These are phyloP conservation scores for Pythium utonaiense DNA, from an alignment of 352 stramenopile genomes.

Conservation along the genomic window DNA sequence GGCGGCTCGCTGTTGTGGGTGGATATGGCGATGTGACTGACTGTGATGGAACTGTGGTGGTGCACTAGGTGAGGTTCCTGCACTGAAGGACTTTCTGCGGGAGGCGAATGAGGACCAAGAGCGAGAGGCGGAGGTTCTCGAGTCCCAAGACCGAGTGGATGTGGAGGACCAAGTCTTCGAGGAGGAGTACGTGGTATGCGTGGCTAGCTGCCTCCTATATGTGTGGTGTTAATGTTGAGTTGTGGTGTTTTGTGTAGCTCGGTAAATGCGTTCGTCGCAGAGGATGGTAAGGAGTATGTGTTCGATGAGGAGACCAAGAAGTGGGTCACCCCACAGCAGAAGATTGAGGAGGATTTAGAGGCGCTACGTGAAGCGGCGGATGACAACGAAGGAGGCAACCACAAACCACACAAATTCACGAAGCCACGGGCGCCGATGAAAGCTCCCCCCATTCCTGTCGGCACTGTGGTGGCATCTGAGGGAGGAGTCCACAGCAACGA, in stretches of 20 bases:
- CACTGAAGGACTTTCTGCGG: constrained; percentile 33
- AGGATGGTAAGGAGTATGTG: constrained; percentile 37
- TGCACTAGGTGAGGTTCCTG: constrained; percentile 22
- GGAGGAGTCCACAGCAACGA: neutral
- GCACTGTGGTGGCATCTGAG: neutral
- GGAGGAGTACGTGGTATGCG: constrained; percentile 15
- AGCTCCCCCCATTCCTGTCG: constrained; percentile 4
- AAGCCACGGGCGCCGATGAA: constrained; percentile 11
- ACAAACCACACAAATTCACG: constrained; percentile 36
- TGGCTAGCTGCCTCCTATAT: no score
- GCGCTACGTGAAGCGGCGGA: constrained; percentile 45
- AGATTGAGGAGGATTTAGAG: constrained; percentile 39
- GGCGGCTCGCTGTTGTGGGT: no score
- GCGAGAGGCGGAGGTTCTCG: constrained; percentile 18
- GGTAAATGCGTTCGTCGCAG: constrained; percentile 23
- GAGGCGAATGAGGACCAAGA: constrained; percentile 36
- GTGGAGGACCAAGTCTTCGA: constrained; percentile 24
- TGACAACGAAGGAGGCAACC: constrained; percentile 23
- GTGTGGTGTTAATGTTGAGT: no score
- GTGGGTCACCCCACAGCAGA: constrained; percentile 34
- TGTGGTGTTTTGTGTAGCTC: no score
- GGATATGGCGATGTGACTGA: no score
- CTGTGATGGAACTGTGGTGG: no score
- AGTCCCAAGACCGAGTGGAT: constrained; percentile 13
- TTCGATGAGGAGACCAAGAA: constrained; percentile 36